A percentile compares a stretch with the other conserved stretches of the same genome.
phyloP scores from a whole-genome alignment of 2,329 filamentous ascomycete species.

The Diaporthe citri region DNA sequence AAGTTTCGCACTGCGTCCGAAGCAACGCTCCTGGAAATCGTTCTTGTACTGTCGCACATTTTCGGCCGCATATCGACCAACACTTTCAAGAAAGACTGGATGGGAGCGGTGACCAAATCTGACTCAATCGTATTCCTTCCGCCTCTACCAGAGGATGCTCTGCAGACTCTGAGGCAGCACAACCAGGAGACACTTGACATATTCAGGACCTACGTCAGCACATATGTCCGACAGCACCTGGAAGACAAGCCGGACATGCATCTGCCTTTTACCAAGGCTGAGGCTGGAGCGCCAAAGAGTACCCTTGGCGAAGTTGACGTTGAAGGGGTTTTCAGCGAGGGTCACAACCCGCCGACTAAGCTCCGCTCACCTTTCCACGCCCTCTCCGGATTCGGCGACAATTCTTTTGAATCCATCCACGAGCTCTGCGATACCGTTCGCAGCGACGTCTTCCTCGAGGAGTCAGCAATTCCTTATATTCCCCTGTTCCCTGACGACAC shows the following conservation, averaged over 20 bases:
- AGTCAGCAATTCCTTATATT: constrained; percentile 78
- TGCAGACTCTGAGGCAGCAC: constrained; percentile 68
- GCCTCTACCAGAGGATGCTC: constrained; percentile 69
- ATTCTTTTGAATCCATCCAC: constrained; percentile 69
- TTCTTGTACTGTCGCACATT: constrained; percentile 78
- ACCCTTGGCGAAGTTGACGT: constrained; percentile 14
- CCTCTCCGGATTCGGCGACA: constrained; percentile 76
- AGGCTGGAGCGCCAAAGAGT: constrained; percentile 53
- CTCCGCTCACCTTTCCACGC: constrained; percentile 78
- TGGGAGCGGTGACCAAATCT: constrained; percentile 65
- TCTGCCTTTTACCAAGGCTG: constrained; percentile 70
- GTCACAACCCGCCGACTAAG: constrained; percentile 51
- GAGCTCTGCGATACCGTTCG: constrained; percentile 77
- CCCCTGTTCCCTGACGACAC: constrained; percentile 70
- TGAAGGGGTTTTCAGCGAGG: constrained; percentile 39
- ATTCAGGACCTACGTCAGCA: constrained; percentile 77
- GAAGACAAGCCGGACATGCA: constrained; percentile 60
- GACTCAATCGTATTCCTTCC: constrained; percentile 77
- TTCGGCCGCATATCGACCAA: constrained; percentile 72
- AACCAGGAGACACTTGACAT: constrained; percentile 75
- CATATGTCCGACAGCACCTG: constrained; percentile 76
- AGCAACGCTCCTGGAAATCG: constrained; percentile 67
- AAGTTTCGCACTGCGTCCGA: constrained; percentile 64
- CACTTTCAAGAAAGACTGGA: constrained; percentile 58
- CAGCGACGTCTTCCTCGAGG: constrained; percentile 79